Base-by-base conservation (phyloP, 2,329 filamentous ascomycete genomes). In the Davidsoniella eucalypti region DNA sequence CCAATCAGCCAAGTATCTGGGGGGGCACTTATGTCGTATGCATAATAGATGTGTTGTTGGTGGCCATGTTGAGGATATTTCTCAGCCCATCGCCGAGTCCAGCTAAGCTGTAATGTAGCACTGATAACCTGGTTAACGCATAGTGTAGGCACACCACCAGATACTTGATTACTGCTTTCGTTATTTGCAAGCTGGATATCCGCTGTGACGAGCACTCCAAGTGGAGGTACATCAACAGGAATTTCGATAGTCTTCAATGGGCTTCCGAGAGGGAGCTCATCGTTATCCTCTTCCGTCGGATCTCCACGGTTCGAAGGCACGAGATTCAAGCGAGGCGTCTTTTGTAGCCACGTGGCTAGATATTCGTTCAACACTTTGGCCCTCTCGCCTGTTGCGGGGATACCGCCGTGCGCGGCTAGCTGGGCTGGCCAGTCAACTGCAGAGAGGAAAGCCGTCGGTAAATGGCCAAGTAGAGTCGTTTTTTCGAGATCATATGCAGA, bases 191-290 rank as follows among this genome's bases (percentile, higher is more conserved):
- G 64, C 25, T 69, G 67, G 25, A 90, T 72, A 48, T 83, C 78
- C 2, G 83, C 82, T 0, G 84, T 93, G 63, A 94, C 84, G 0
- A 96, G 76, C 17, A 94, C 76, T 44, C 85, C 78, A 2, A 94
- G 72, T 1, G 82, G 80, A 0, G 90, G 90, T 1, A 98, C 78
- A 52, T 94, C 87, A 12, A 98, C 88, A 0, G 88, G 85, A 49
- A 98, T 93, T 26, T 83, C 70, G 57, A 98, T 88, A 10, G 78
- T 80, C 10, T 42, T 38, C 8, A 18, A 12, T 5, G 21, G 10
- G 10, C 21, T 14, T 17, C 73, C 73, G 54, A 63, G 69, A 33
- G 29, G 29, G 12, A 33, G 29, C 29, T 33, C 29, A 33, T 33
- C 8, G 12, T 10, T 33, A 9, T 12, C 29, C 6, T 33, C 29